Conservation (phyloP, 1,139 yeast genomes). For the Blastobotrys arbuscula region DNA sequence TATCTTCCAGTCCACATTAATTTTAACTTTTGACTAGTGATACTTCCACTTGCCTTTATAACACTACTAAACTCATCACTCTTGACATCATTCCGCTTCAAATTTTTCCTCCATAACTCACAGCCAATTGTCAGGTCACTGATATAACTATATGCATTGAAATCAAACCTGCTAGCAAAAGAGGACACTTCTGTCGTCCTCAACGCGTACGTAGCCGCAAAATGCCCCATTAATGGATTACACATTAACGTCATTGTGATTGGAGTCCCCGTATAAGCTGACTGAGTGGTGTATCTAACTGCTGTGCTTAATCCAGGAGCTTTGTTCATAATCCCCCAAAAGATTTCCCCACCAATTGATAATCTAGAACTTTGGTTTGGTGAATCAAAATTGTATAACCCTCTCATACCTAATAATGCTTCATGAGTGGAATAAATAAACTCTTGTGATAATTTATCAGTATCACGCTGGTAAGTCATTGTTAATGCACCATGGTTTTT, state of each 20-base stretch:
- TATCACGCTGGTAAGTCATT: slow-evolving; percentile 63
- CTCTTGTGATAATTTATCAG: slow-evolving; percentile 65
- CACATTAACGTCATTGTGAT: slow-evolving; percentile 79
- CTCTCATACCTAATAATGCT: slow-evolving; percentile 75
- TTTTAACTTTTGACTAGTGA: slow-evolving; percentile 56
- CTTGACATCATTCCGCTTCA: slow-evolving; percentile 13
- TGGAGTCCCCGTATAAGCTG: slow-evolving; percentile 85
- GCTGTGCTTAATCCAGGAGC: slow-evolving; percentile 70
- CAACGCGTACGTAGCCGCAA: slow-evolving; percentile 84
- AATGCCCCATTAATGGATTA: slow-evolving; percentile 87
- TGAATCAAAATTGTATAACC: slow-evolving; percentile 61
- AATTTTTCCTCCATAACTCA: slow-evolving; percentile 53
- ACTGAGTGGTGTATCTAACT: slow-evolving; percentile 75
- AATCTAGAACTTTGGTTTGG: slow-evolving; percentile 37
- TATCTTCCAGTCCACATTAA: slow-evolving; percentile 85
- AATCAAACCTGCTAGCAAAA: slow-evolving; percentile 80
- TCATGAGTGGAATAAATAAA: slow-evolving; percentile 84
- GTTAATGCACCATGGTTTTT: slow-evolving; percentile 57
- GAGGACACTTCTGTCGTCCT: slow-evolving; percentile 73
- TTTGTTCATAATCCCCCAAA: slow-evolving; percentile 81
- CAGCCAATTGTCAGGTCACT: slow-evolving; percentile 83
- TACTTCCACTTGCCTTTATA: slow-evolving; percentile 65
- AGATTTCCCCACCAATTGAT: slow-evolving; percentile 79
- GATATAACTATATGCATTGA: slow-evolving; percentile 84
- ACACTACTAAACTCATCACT: slow-evolving; percentile 49